Base-by-base conservation (phyloP, 805 yeast genomes). In the Naumovozyma castellii region DNA sequence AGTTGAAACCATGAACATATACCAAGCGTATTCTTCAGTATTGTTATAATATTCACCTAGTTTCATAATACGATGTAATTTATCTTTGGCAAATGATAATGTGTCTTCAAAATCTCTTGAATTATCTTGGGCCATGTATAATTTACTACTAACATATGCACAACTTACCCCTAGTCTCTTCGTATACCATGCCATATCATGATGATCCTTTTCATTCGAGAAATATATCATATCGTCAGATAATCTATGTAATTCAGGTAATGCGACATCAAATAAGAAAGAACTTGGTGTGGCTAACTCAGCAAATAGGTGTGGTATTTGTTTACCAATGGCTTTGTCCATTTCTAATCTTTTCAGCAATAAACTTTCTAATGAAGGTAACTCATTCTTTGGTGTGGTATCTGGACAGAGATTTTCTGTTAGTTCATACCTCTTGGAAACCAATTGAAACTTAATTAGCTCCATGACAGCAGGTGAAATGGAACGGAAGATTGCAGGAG, bases 131-230 rank as follows among this genome's bases (percentile, higher is more conserved):
- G 84, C 66, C 92, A 81, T 82, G 64, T 75, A 85, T 45, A 85
- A 64, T 59, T 90, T 97, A 31, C 82, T 65, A 30, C 80, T 74
- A 2, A 83, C 82, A 58, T 84, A 85, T 2, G 82, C 72, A 2
- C 82, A 69, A 18, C 84, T 72, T 13, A 90, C 56, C 6, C 83
- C 72, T 13, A 81, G 65, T 47, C 98, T 69, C 55, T 87, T 84
- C n/a, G 94, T 68, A 60, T 90, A 90, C 98, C 98, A 90, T 3
- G 85, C 81, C 57, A 83, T 79, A 59, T 86, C 95, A 15, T 65
- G 49, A 35, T 54, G 53, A 47, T 78, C 78, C 16, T 92, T 73
- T 56, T 88, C 97, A 9, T 88, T 92, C 0, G 95, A 78, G 49
- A 75, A 77, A 59, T 64, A 86, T 34, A 84, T 74, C 43, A 90